Evolutionary conservation across 495 filamentous ascomycete genomes (phyloP).

Genomic region (Aspergillus biplanus): DNA sequence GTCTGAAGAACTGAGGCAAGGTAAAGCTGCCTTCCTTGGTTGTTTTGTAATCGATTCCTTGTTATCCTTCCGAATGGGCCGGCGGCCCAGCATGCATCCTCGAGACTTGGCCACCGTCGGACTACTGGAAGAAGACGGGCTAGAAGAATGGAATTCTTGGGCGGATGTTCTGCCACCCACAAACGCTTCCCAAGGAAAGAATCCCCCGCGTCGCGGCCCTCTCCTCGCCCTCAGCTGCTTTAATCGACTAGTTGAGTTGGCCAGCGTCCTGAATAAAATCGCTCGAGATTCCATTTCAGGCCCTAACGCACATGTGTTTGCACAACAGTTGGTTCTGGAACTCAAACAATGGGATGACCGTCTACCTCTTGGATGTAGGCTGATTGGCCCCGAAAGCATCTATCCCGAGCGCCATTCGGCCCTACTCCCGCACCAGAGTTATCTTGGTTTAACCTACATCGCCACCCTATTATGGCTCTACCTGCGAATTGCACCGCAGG

Average conservation of each 20-base stretch:
- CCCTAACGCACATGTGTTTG: slow-evolving; percentile 37
- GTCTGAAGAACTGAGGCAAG: slow-evolving; percentile 46
- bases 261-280: slow-evolving; percentile 51
- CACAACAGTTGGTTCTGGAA: slow-evolving; percentile 46
- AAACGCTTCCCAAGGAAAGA: slow-evolving; percentile 31
- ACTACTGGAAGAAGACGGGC: slow-evolving; percentile 61
- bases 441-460: slow-evolving; percentile 50
- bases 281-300: slow-evolving; percentile 38
- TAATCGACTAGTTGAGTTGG: slow-evolving; percentile 57
- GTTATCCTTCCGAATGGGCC: slow-evolving; percentile 57
- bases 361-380: slow-evolving; percentile 45
- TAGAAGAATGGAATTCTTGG: slow-evolving; percentile 78
- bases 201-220: slow-evolving; percentile 52
- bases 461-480: slow-evolving; percentile 52
- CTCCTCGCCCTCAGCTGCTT: slow-evolving; percentile 64
- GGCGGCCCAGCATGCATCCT: slow-evolving; percentile 55
- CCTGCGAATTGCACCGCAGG: slow-evolving; percentile 39
- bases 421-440: slow-evolving; percentile 54
- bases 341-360: slow-evolving; percentile 46
- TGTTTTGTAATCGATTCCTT: slow-evolving; percentile 71
- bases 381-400: slow-evolving; percentile 47
- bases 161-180: slow-evolving; percentile 54
- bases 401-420: slow-evolving; percentile 48
- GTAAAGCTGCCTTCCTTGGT: slow-evolving; percentile 58
- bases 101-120: slow-evolving; percentile 50